Conservation (phyloP, 306 rosid genomes). For the Corylus avellana region DNA sequence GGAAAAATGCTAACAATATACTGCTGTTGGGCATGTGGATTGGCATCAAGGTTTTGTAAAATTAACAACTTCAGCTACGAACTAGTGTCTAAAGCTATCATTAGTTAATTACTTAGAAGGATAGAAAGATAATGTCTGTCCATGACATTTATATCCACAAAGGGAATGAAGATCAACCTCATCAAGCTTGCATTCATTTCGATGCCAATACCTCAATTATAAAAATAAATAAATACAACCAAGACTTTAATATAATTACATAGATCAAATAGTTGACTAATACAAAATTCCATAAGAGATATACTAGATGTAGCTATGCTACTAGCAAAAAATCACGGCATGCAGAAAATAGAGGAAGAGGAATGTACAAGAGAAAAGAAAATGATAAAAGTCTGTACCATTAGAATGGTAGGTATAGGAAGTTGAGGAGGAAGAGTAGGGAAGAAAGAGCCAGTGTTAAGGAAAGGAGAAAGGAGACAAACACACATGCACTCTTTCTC, state of each 20-base stretch:
- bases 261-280: slow-evolving; percentile 20
- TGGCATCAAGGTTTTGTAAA: slow-evolving; percentile 18
- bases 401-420: slow-evolving; percentile 61
- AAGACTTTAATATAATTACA: slow-evolving; percentile 16
- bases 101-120: not conserved
- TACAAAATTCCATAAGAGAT: slow-evolving; percentile 23
- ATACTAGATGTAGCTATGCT: slow-evolving; percentile 23
- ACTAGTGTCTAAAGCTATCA: not conserved
- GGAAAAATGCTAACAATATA: not conserved
- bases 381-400: slow-evolving; percentile 62
- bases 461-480: slow-evolving; percentile 99
- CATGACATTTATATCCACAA: not conserved
- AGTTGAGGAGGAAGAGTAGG: slow-evolving; percentile 71
- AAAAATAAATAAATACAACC: not conserved
- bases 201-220: not conserved
- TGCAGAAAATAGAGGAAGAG: slow-evolving; percentile 48
- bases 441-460: slow-evolving; percentile 92
- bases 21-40: slow-evolving; percentile 22
- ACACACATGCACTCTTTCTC: slow-evolving; percentile 99
- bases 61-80: slow-evolving; percentile 21
- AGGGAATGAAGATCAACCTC: not conserved
- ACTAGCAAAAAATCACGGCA: slow-evolving; percentile 41
- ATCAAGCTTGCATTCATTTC: not conserved
- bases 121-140: not conserved
- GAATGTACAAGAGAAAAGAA: slow-evolving; percentile 62